phyloP scores from a whole-genome alignment of 2,329 filamentous ascomycete species.

The Xylaria sp. region DNA sequence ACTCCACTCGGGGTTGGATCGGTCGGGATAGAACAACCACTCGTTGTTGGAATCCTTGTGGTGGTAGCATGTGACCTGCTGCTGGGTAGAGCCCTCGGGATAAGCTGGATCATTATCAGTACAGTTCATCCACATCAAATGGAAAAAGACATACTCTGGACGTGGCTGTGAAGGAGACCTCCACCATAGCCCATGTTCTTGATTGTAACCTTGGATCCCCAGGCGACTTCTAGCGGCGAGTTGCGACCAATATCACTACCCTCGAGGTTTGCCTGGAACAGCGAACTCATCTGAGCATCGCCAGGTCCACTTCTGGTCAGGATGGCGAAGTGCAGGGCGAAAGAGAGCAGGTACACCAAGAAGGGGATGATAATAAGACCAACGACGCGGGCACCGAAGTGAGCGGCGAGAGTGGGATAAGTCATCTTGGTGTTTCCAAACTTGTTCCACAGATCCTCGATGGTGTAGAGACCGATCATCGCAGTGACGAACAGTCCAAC shows the following conservation, averaged over 20 bases:
- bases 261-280: constrained; percentile 94
- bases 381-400: constrained; percentile 73
- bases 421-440: constrained; percentile 94
- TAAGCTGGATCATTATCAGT: constrained; percentile 47
- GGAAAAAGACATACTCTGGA: constrained; percentile 58
- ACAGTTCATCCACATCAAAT: background rate
- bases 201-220: constrained; percentile 82
- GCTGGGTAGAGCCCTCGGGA: constrained; percentile 86
- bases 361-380: constrained; percentile 86
- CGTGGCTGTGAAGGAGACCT: constrained; percentile 90
- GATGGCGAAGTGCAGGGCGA: constrained; percentile 90
- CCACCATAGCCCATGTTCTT: constrained; percentile 99
- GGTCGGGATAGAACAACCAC: constrained; percentile 98
- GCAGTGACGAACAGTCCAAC: constrained; percentile 95
- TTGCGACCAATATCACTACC: constrained; percentile 93
- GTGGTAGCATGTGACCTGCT: constrained; percentile 98
- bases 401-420: constrained; percentile 57
- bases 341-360: constrained; percentile 91
- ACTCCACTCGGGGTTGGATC: constrained; percentile 67
- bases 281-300: constrained; percentile 99
- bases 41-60: constrained; percentile 99
- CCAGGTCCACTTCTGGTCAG: constrained; percentile 90
- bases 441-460: constrained; percentile 96
- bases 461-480: constrained; percentile 89
- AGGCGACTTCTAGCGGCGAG: constrained; percentile 85